Base-by-base conservation (phyloP, 2,329 filamentous ascomycete species). In the Fusarium equiseti region DNA sequence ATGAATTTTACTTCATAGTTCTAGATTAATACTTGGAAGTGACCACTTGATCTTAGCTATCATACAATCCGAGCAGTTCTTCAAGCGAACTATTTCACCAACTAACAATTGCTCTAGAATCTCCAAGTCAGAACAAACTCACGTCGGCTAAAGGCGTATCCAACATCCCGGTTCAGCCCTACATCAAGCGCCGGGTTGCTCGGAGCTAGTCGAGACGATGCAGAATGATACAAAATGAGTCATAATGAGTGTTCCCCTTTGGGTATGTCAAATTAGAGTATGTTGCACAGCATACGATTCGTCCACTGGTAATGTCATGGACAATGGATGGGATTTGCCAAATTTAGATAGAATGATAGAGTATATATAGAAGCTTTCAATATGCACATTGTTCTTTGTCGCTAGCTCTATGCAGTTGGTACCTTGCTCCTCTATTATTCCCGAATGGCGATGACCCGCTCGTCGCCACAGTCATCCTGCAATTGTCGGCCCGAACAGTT, bases 201-300 rank as follows among this genome's bases (percentile, higher is more conserved):
- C n/a, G 35, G 35, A 7, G 6, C 10, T 31, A 10, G 9, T 42
- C 29, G 5, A 24, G 2, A 1, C 3, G 7, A 60, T 16, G 22
- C 24, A 60, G 0, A 0, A n/a, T 66, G 61, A 60, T 29, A 12
- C 15, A 44, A 1, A 38, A 61, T 66, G 63, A 66, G 46, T 66
- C 63, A 66, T 61, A 7, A 31, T 46, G 29, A 44, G 20, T 22
- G 15, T 32, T 43, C 24, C 48, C 24, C n/a, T 46, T 24, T 16
- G 12, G 42, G 22, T 5, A 15, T 10, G 18, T n/a, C 16, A 16
- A 16, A 9, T 7, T 29, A 3, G 3, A 20, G 1, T 18, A 38
- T 7, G 18, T 38, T 6, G 10, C 35, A 38, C 35, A 38, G 35
- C 18, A 12, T 12, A n/a, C 1, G 6, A n/a, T 38, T n/a, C 18